Evolutionary conservation across 2,329 filamentous ascomycete species (phyloP).

Genomic region (Colletotrichum caudatum): DNA sequence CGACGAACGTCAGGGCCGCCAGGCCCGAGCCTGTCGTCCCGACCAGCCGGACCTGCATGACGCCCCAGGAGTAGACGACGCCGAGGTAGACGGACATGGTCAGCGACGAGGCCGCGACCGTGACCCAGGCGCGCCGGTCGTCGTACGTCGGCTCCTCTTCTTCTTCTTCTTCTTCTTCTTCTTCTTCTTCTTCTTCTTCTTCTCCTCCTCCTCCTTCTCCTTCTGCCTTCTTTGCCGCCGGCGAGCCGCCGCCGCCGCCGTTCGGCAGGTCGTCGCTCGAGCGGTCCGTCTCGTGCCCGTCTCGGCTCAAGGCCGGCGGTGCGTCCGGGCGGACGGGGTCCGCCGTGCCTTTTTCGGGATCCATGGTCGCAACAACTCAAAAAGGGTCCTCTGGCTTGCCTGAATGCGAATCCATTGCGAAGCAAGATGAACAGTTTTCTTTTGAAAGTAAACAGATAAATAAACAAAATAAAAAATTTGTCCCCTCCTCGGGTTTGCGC

Average conservation of each 20-base stretch:
- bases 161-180: not conserved
- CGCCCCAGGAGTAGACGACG: slow-evolving; percentile 48
- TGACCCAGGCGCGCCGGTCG: slow-evolving; percentile 44
- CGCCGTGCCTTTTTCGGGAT: slow-evolving; percentile 20
- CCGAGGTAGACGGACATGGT: slow-evolving; percentile 48
- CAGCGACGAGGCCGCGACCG: slow-evolving; percentile 45
- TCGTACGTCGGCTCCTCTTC: not conserved
- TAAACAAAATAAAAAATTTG: no score
- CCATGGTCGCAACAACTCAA: not conserved
- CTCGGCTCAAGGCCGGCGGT: not conserved
- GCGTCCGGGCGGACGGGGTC: not conserved
- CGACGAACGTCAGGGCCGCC: slow-evolving; percentile 47
- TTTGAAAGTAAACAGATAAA: no score
- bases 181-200: not conserved
- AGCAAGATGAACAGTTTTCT: no score
- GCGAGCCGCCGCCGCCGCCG: no score
- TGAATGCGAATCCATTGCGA: not conserved
- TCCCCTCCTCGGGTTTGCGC: not conserved
- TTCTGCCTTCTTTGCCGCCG: not conserved
- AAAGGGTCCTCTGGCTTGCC: not conserved
- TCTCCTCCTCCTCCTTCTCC: not conserved
- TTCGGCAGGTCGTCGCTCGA: not conserved
- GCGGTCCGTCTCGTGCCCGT: slow-evolving; percentile 17
- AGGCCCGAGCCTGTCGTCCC: slow-evolving; percentile 43
- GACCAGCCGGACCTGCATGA: slow-evolving; percentile 46